Evolutionary conservation across 2,329 filamentous ascomycete species (phyloP), one percentile per base, ranked within the genome.

Genomic region (Chalaropsis thielavioides): DNA sequence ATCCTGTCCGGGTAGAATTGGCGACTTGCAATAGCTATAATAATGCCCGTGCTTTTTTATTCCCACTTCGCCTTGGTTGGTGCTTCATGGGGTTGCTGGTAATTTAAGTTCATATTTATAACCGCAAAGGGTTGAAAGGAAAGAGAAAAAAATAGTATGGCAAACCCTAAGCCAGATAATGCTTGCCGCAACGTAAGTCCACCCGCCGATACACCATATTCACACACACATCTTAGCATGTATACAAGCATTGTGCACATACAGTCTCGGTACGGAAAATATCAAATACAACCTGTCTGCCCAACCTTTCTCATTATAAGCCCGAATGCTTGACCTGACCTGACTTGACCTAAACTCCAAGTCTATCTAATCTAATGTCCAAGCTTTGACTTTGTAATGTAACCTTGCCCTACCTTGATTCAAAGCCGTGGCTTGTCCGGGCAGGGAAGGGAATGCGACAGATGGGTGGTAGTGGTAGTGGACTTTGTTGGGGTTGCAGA

Each of bases 301-400:
- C 46, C 46, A 27, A 51, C 46, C 46, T 51, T 51, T 24, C 46
- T 51, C 19, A 24, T 51, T 24, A 51, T 15, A 51, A 51, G 46
- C 15, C 19, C 46, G 46, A 51, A 51, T 27, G 8, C 19, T 22
- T 22, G 19, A 13, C 46, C n/a, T 51, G 10, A 24, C 46, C 44
- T 49, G n/a, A 49, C 46, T 8, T 51, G 10, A 24, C 46, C 44
- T 49, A 11, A 49, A 49, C 44, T 49, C 44, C 19, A 51, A 51
- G 24, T 51, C 46, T 51, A 24, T 51, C 19, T 51, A 51, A 51
- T 49, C 7, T 51, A 24, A 51, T 24, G 46, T 51, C 46, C 19
- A 51, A 51, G 46, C 46, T 51, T 51, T 51, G 46, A 51, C 46
- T 51, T 51, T 8, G 46, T 51, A 51, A 51, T 51, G 46, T 51